Percentiles rank a stretch among this genome's conserved stretches.
These are phyloP conservation scores for Triticum urartu DNA, from an alignment of 176 grass and related monocot species.

Conservation along the genomic window DNA sequence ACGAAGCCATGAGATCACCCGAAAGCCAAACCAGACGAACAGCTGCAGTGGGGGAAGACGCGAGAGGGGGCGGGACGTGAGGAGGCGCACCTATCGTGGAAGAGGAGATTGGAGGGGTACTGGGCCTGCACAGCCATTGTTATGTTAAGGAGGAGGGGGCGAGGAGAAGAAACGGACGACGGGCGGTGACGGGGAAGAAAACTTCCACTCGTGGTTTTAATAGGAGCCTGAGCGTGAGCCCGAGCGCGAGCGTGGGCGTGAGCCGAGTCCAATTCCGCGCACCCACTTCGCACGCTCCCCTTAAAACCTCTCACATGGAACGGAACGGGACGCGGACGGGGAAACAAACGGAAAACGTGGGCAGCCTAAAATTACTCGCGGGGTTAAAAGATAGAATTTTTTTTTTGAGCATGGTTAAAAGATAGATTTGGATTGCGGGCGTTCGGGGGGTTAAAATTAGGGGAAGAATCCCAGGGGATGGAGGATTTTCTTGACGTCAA, in stretches of 20 bases:
- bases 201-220: slow-evolving; percentile 55
- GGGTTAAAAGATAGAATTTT: neutral
- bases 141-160: slow-evolving; percentile 16
- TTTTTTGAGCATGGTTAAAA: no score
- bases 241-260: neutral
- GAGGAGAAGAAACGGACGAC: slow-evolving; percentile 42
- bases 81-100: slow-evolving; percentile 58
- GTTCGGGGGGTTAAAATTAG: slow-evolving; percentile 36
- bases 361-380: slow-evolving; percentile 27
- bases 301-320: slow-evolving; percentile 33
- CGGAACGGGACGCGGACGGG: neutral
- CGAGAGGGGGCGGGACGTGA: neutral
- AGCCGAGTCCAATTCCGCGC: slow-evolving; percentile 48
- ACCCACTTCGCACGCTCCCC: slow-evolving; percentile 41
- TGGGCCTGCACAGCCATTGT: slow-evolving; percentile 73
- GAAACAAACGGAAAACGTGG: slow-evolving; percentile 18
- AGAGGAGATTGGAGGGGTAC: slow-evolving; percentile 58
- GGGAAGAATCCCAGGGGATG: neutral
- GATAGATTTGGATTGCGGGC: no score
- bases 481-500: slow-evolving; percentile 26
- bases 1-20: slow-evolving; percentile 26
- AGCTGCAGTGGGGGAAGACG: neutral
- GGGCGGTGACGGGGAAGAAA: slow-evolving; percentile 43
- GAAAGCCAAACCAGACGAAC: neutral
- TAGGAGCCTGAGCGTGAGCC: neutral